A percentile compares a stretch with the other conserved stretches of the same genome.
Conservation (phyloP, 306 rosid species). For the Rosa rugosa region DNA sequence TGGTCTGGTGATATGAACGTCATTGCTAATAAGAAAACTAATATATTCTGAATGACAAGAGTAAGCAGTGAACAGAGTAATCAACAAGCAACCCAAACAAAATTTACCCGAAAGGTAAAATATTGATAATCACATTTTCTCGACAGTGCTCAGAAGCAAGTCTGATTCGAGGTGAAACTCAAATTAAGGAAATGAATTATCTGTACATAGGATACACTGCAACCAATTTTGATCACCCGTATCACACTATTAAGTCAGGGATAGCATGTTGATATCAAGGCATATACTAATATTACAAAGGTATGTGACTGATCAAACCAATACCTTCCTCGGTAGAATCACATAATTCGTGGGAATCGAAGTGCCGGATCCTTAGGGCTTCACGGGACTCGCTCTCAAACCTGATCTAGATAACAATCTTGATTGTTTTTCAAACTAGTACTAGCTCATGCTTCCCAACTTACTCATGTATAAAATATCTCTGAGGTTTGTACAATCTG, state of each 20-base stretch:
- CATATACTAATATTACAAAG: conserved; percentile 15
- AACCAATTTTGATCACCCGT: conserved; percentile 23
- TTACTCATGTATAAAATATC: conserved; percentile 10
- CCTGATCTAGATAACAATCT: conserved; percentile 20
- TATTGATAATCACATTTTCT: conserved; percentile 1
- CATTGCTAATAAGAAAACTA: not conserved
- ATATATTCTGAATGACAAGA: not conserved
- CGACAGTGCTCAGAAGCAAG: conserved; percentile 4
- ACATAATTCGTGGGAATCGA: conserved; percentile 12
- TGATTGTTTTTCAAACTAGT: conserved; percentile 23
- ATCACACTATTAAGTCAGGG: conserved; percentile 18
- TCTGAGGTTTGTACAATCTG: conserved; percentile 12
- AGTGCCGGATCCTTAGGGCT: conserved; percentile 19
- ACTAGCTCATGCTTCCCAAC: conserved; percentile 23
- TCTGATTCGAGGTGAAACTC: not conserved
- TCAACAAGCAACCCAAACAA: not conserved
- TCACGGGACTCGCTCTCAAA: conserved; percentile 8
- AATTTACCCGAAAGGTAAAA: not conserved
- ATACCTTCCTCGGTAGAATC: conserved; percentile 24
- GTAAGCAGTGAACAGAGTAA: not conserved
- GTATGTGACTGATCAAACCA: conserved; percentile 16
- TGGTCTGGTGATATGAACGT: not conserved
- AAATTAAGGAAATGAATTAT: conserved; percentile 16
- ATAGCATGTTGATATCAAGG: conserved; percentile 12
- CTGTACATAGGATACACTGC: conserved; percentile 53